A percentile compares a stretch with the other conserved stretches of the same genome.
These are phyloP conservation scores for Corynespora cassiicola DNA, from an alignment of 2,329 filamentous ascomycete genomes.

Conservation along the genomic window DNA sequence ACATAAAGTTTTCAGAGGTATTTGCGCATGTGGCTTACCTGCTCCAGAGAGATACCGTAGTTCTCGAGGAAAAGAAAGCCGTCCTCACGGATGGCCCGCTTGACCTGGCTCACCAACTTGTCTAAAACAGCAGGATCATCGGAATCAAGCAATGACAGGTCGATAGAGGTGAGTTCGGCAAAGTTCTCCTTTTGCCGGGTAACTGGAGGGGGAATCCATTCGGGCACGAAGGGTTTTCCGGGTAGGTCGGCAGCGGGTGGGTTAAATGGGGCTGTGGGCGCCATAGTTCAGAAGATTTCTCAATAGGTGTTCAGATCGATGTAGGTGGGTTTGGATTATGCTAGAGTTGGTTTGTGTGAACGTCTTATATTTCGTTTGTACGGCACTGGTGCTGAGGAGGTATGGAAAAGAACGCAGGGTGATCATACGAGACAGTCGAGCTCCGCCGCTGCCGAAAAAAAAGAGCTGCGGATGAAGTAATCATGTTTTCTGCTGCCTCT, in stretches of 20 bases:
- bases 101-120: slow-evolving; percentile 49
- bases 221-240: slow-evolving; percentile 26
- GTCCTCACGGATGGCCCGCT: slow-evolving; percentile 40
- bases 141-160: slow-evolving; percentile 38
- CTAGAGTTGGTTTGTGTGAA: background rate
- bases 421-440: no score
- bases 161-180: slow-evolving; percentile 43
- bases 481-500: no score
- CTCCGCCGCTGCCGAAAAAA: no score
- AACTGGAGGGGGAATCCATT: slow-evolving; percentile 48
- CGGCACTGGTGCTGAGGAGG: no score
- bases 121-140: slow-evolving; percentile 47
- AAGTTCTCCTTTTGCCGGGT: slow-evolving; percentile 53
- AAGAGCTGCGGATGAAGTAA: no score
- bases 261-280: slow-evolving; percentile 23
- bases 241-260: slow-evolving; percentile 26
- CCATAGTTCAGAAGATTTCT: slow-evolving; percentile 14
- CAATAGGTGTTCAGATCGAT: no score
- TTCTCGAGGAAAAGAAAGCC: slow-evolving; percentile 55
- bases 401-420: no score
- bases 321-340: background rate
- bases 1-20: no score
- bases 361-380: background rate
- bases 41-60: slow-evolving; percentile 57
- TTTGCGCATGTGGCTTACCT: no score